phyloP scores from a whole-genome alignment of 1,284 basidiomycete genomes.

The Irpex sp. region DNA sequence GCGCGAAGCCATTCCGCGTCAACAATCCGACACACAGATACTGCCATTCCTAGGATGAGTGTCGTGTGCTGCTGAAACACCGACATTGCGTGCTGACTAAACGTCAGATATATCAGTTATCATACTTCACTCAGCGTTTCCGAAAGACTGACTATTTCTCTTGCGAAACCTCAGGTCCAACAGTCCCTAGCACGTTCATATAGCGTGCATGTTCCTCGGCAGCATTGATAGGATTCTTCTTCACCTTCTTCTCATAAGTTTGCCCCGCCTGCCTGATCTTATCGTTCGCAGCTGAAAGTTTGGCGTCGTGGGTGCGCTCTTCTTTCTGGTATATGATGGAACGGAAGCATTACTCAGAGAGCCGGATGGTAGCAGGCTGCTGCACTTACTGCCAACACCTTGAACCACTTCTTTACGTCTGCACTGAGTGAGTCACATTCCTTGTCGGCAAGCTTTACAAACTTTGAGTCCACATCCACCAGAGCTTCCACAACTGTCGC shows the following conservation, averaged over 20 bases:
- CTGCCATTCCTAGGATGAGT: conserved; percentile 53
- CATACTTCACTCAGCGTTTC: neutral
- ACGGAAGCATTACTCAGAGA: conserved; percentile 2
- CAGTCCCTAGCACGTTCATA: conserved; percentile 64
- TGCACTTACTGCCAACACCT: conserved; percentile 62
- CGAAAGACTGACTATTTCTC: conserved; percentile 62
- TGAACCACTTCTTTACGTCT: conserved; percentile 81
- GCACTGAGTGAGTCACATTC: conserved; percentile 61
- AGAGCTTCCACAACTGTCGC: conserved; percentile 66
- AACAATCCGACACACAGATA: conserved; percentile 61
- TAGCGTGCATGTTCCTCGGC: conserved; percentile 74
- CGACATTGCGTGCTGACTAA: conserved; percentile 61
- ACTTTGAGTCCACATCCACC: conserved; percentile 67
- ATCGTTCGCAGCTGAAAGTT: conserved; percentile 61
- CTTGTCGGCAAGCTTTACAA: conserved; percentile 68
- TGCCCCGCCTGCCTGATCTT: conserved; percentile 76
- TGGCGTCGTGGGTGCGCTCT: conserved; percentile 72
- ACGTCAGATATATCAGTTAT: conserved; percentile 4
- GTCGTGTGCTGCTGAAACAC: conserved; percentile 61
- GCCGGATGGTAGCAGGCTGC: neutral
- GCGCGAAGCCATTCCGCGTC: conserved; percentile 73
- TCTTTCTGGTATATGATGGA: conserved; percentile 52
- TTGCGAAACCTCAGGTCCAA: conserved; percentile 74
- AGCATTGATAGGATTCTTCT: conserved; percentile 65
- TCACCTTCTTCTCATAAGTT: conserved; percentile 72